Conservation (phyloP, 116 monocot species). For the Phalaenopsis hybrid region DNA sequence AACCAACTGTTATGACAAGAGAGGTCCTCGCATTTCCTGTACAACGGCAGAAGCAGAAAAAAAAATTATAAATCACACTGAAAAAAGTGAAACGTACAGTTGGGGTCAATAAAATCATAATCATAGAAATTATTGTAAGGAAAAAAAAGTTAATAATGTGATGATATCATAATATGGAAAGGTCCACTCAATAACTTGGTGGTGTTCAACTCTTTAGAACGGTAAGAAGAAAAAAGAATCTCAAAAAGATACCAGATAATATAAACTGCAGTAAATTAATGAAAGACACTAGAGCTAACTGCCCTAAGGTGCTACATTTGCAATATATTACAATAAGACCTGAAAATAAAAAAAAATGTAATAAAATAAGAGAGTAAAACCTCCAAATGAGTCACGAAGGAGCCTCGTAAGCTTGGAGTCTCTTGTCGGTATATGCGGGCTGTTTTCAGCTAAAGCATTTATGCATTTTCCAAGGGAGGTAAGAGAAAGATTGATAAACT, state of each 20-base stretch:
- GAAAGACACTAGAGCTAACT: not conserved
- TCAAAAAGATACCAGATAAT: not conserved
- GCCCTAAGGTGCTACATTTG: not conserved
- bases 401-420: slow-evolving; percentile 88
- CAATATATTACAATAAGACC: not conserved
- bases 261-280: not conserved
- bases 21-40: slow-evolving; percentile 81
- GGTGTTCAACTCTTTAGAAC: not conserved
- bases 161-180: not conserved
- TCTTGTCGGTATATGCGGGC: slow-evolving; percentile 68
- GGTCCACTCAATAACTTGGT: not conserved
- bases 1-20: slow-evolving; percentile 64
- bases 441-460: slow-evolving; percentile 80
- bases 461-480: slow-evolving; percentile 84
- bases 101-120: not conserved
- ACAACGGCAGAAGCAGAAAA: slow-evolving; percentile 2
- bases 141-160: not conserved
- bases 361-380: slow-evolving; percentile 19
- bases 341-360: not conserved
- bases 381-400: slow-evolving; percentile 92
- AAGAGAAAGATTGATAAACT: slow-evolving; percentile 81
- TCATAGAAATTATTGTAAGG: not conserved
- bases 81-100: not conserved
- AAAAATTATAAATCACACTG: not conserved
- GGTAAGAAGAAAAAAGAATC: not conserved